Evolutionary conservation across 768 basidiomycete species (phyloP).

Genomic region (Boletus rufocinnamomeus): DNA sequence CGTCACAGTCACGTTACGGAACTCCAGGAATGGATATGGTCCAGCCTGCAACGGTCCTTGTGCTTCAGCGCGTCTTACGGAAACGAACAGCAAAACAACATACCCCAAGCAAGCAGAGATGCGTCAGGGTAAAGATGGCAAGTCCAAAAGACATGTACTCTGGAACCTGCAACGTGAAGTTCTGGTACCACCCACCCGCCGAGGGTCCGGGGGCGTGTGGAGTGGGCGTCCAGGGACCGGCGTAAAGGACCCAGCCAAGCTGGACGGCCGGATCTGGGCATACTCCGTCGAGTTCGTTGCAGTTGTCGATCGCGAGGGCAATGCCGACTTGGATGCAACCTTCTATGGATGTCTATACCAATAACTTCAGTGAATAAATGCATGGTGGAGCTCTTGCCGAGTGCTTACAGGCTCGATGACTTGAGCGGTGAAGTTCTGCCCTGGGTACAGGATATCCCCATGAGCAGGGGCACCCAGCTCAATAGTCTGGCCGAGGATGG

Average conservation of each 20-base stretch:
- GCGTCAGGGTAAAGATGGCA: conserved; percentile 34
- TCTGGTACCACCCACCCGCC: conserved; percentile 30
- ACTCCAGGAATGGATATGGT: conserved; percentile 31
- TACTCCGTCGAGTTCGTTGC: conserved; percentile 19
- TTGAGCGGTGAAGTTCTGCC: conserved; percentile 23
- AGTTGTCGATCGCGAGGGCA: conserved; percentile 27
- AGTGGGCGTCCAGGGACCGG: conserved; percentile 32
- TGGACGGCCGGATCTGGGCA: conserved; percentile 25
- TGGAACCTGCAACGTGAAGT: conserved; percentile 28
- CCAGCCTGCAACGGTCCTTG: conserved; percentile 17
- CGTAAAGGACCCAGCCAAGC: conserved; percentile 32
- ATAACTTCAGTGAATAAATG: background rate
- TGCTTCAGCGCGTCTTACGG: background rate
- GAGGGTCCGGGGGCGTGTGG: too few relatives aligned
- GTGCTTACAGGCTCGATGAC: conserved; percentile 26
- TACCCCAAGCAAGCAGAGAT: conserved; percentile 34
- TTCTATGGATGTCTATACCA: conserved; percentile 21
- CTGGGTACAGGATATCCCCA: conserved; percentile 20
- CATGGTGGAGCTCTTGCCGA: background rate
- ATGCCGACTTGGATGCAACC: conserved; percentile 33
- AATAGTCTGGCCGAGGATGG: conserved; percentile 32
- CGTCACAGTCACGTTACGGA: conserved; percentile 26
- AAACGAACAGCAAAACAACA: background rate
- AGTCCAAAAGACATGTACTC: conserved; percentile 11
- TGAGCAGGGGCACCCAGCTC: conserved; percentile 24